A percentile compares a stretch with the other conserved stretches of the same genome.
Evolutionary conservation across 192 early-diverging fungal genomes (phyloP).

Genomic region (Umbelopsis vinacea): DNA sequence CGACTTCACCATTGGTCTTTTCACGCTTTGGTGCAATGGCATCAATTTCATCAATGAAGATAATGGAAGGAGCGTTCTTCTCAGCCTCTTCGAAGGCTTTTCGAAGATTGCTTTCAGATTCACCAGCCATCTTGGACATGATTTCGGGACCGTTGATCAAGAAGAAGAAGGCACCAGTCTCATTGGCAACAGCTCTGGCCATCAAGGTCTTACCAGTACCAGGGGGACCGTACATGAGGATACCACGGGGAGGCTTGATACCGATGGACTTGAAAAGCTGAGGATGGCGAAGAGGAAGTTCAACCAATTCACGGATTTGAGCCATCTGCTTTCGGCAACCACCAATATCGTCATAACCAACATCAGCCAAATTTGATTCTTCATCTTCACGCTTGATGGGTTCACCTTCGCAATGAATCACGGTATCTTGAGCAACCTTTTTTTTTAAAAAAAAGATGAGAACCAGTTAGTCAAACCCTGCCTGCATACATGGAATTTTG

Average conservation of each 20-base stretch:
- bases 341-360: conserved; percentile 99
- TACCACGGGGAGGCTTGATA: conserved; percentile 98
- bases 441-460: not conserved
- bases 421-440: conserved; percentile 97
- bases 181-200: conserved; percentile 98
- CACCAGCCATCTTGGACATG: conserved; percentile 99
- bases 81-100: conserved; percentile 99
- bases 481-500: not conserved
- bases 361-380: conserved; percentile 87
- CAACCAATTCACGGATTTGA: conserved; percentile 98
- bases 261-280: conserved; percentile 99
- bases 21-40: conserved; percentile 92
- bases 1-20: conserved; percentile 92
- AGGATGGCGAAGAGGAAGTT: conserved; percentile 96
- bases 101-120: conserved; percentile 95
- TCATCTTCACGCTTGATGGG: conserved; percentile 99
- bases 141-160: conserved; percentile 99
- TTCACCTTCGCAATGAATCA: conserved; percentile 98
- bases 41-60: conserved; percentile 99
- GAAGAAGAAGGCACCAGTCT: conserved; percentile 99
- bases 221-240: conserved; percentile 97
- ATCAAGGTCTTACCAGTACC: conserved; percentile 99
- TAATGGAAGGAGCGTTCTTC: conserved; percentile 94
- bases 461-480: not conserved
- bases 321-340: conserved; percentile 98